Base-by-base conservation (phyloP, 1,284 basidiomycete genomes). In the Abortiporus biennis region DNA sequence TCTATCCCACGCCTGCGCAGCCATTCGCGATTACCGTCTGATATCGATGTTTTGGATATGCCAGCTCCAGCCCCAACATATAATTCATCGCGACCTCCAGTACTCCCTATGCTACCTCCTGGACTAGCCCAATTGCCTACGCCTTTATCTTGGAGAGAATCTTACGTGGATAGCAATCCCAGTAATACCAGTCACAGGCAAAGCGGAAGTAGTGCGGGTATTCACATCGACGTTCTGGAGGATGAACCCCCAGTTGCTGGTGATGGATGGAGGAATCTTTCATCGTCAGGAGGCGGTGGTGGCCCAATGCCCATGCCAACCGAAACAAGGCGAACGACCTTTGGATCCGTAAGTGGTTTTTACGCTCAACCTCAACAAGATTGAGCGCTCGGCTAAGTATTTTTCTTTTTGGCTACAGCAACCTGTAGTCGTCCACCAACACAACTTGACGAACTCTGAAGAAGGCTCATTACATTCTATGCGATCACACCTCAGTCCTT, bases 391-490 rank as follows among this genome's bases (percentile, higher is more conserved):
- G 25, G 27, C 48, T 38, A 35, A 40, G 25, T 21, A 16, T 29
- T 27, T 27, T 45, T 36, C 36, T 20, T 31, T 38, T 46, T n/a
- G 17, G 4, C 21, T 40, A 6, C 23, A 15, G 20, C 20, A 3
- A 38, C 66, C 68, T 11, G 57, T 64, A 53, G 57, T 72, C 40
- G 57, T 73, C 29, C 66, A 74, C 39, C 67, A 68, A 24, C 56
- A 53, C 24, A 65, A 65, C 53, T 46, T 53, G 43, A 44, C 52
- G 1, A 47, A 36, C n/a, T 80, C 81, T 20, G 77, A 83, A 50
- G 67, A 71, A 48, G 76, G 70, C 21, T 84, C 80, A 1, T 54
- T 84, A 13, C 72, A 79, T 52, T 82, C 80, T 0, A 70, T 74
- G 65, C 67, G 64, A 21, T 79, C 78, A 1, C 71, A 72, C 46